Conservation (phyloP, 2,329 filamentous ascomycete species). For the Ascochyta clinopodiicola region DNA sequence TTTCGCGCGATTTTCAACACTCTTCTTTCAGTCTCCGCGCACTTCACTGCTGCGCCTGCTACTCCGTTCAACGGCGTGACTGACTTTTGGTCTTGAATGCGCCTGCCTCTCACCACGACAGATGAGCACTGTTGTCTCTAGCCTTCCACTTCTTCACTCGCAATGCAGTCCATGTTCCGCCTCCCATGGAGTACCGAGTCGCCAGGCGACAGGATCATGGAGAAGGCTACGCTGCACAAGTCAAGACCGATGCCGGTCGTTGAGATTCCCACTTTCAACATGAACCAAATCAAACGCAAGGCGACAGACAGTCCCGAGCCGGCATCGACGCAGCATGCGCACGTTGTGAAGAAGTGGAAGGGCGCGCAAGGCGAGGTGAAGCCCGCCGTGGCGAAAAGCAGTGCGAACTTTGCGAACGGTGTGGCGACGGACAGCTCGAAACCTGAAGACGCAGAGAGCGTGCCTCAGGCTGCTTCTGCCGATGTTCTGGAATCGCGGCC, state of each 20-base stretch:
- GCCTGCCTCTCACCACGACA: slow-evolving; percentile 43
- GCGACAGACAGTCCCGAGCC: slow-evolving; percentile 58
- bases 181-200: slow-evolving; percentile 57
- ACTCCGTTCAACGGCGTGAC: slow-evolving; percentile 39
- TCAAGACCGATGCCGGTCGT: slow-evolving; percentile 53
- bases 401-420: slow-evolving; percentile 17
- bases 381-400: slow-evolving; percentile 24
- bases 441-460: slow-evolving; percentile 21
- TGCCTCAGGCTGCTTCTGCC: slow-evolving; percentile 27
- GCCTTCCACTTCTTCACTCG: slow-evolving; percentile 43
- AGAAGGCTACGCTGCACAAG: slow-evolving; percentile 51
- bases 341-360: slow-evolving; percentile 51
- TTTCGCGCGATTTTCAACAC: slow-evolving; percentile 27
- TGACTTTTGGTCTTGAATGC: slow-evolving; percentile 40
- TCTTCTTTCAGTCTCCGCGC: slow-evolving; percentile 22
- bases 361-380: slow-evolving; percentile 42
- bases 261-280: slow-evolving; percentile 51
- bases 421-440: slow-evolving; percentile 25
- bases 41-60: slow-evolving; percentile 27
- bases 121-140: slow-evolving; percentile 48
- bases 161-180: slow-evolving; percentile 60
- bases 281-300: slow-evolving; percentile 66
- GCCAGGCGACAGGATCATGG: slow-evolving; percentile 52
- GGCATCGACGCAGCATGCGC: slow-evolving; percentile 37
- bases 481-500: slow-evolving; percentile 34